phyloP scores from a whole-genome alignment of 1,139 yeast species.

The Pichia sp. region DNA sequence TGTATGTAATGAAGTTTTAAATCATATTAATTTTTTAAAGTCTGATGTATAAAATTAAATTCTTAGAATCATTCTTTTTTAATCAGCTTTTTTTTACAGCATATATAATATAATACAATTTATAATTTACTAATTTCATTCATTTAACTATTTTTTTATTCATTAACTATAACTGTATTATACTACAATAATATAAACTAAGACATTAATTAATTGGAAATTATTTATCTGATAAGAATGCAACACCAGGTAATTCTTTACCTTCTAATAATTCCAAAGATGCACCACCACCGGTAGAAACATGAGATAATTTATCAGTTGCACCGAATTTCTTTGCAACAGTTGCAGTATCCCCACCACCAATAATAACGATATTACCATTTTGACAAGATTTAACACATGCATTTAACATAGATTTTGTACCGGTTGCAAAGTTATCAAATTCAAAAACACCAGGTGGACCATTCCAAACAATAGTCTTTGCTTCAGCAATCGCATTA shows the following conservation, averaged over 20 bases:
- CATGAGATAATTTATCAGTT: slow-evolving; percentile 91
- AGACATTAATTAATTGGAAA: background rate
- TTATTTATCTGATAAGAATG: slow-evolving; percentile 20
- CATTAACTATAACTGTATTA: background rate
- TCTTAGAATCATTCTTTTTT: background rate
- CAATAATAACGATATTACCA: slow-evolving; percentile 92
- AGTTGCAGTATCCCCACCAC: slow-evolving; percentile 99
- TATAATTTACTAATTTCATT: background rate
- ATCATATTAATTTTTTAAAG: slow-evolving; percentile 40
- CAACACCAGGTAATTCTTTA: slow-evolving; percentile 95
- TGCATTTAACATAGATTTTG: slow-evolving; percentile 82
- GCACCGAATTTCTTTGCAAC: slow-evolving; percentile 97
- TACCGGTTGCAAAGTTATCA: slow-evolving; percentile 82
- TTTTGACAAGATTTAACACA: slow-evolving; percentile 76
- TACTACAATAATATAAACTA: background rate
- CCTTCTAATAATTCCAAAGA: slow-evolving; percentile 96
- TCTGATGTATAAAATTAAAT: slow-evolving; percentile 2
- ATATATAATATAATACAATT: too few species aligned
- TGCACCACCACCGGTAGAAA: slow-evolving; percentile 99
- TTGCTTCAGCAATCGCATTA: slow-evolving; percentile 77
- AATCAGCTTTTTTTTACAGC: slow-evolving; percentile 16
- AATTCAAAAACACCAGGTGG: slow-evolving; percentile 99
- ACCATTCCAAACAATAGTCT: slow-evolving; percentile 98
- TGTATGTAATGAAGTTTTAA: slow-evolving; percentile 43
- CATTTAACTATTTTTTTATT: background rate